These are phyloP conservation scores for Termitomyces sp. DNA, from an alignment of 1,284 basidiomycete genomes.

Conservation along the genomic window DNA sequence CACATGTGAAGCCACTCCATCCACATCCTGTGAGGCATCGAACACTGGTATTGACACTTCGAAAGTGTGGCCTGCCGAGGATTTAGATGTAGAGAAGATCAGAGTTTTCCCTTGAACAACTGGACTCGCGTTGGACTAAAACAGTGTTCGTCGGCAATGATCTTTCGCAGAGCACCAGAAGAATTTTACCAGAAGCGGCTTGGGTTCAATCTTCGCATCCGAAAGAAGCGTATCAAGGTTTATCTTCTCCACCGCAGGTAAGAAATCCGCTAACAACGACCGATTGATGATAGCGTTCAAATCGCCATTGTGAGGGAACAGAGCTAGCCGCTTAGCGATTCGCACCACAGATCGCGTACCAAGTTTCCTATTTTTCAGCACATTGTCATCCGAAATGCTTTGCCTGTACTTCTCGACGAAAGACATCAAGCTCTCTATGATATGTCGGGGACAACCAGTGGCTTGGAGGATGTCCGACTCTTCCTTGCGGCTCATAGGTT, in stretches of 20 bases:
- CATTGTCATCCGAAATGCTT: constrained; percentile 47
- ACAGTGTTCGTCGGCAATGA: neutral
- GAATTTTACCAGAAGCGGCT: constrained; percentile 35
- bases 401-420: constrained; percentile 56
- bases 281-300: constrained; percentile 42
- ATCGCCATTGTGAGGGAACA: constrained; percentile 39
- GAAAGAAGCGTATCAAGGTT: constrained; percentile 47
- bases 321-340: constrained; percentile 44
- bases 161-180: neutral
- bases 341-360: constrained; percentile 57
- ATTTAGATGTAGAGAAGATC: constrained; percentile 42
- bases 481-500: constrained; percentile 51
- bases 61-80: constrained; percentile 26
- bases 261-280: constrained; percentile 53
- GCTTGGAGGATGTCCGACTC: constrained; percentile 39
- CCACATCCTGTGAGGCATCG: constrained; percentile 41
- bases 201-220: constrained; percentile 42
- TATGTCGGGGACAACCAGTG: constrained; percentile 34
- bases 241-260: constrained; percentile 53
- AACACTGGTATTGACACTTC: constrained; percentile 44
- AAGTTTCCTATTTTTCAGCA: constrained; percentile 56
- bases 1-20: constrained; percentile 50
- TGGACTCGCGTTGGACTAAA: constrained; percentile 47
- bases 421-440: constrained; percentile 32
- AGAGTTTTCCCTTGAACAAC: constrained; percentile 33